Evolutionary conservation across 202 grass and related monocot genomes (phyloP).

Genomic region (Elaeis oleifera): DNA sequence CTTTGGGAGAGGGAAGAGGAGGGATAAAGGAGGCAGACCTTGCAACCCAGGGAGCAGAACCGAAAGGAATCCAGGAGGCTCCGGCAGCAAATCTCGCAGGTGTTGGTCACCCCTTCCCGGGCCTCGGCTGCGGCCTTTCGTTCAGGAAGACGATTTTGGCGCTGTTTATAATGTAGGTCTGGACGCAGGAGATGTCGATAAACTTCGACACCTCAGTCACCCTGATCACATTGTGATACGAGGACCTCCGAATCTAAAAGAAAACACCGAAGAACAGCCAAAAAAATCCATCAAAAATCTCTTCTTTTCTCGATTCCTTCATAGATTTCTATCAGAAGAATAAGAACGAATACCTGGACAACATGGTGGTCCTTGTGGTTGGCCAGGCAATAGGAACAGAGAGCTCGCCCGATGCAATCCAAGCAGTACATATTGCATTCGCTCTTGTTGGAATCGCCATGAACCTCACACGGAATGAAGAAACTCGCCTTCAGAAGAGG

Average conservation of each 20-base stretch:
- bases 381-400: slow-evolving; percentile 38
- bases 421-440: slow-evolving; percentile 52
- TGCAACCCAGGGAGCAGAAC: slow-evolving; percentile 44
- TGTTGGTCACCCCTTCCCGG: slow-evolving; percentile 38
- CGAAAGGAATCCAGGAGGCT: slow-evolving; percentile 31
- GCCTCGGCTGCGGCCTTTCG: slow-evolving; percentile 37
- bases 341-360: slow-evolving; percentile 27
- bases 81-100: slow-evolving; percentile 35
- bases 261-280: slow-evolving; percentile 2
- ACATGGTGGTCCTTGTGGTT: slow-evolving; percentile 35
- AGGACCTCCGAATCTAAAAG: slow-evolving; percentile 38
- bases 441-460: slow-evolving; percentile 32
- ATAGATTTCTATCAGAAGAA: too few species aligned
- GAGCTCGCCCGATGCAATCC: slow-evolving; percentile 31
- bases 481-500: slow-evolving; percentile 35
- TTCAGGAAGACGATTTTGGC: slow-evolving; percentile 50
- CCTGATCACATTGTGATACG: slow-evolving; percentile 55
- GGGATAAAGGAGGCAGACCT: slow-evolving; percentile 13
- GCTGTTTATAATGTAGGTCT: slow-evolving; percentile 50
- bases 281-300: too few species aligned
- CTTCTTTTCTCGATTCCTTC: too few species aligned
- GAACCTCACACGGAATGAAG: slow-evolving; percentile 28
- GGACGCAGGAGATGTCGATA: slow-evolving; percentile 37
- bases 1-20: too few species aligned
- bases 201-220: slow-evolving; percentile 45